phyloP scores from a whole-genome alignment of 768 basidiomycete species.

The Gloeostereum incarnatum region DNA sequence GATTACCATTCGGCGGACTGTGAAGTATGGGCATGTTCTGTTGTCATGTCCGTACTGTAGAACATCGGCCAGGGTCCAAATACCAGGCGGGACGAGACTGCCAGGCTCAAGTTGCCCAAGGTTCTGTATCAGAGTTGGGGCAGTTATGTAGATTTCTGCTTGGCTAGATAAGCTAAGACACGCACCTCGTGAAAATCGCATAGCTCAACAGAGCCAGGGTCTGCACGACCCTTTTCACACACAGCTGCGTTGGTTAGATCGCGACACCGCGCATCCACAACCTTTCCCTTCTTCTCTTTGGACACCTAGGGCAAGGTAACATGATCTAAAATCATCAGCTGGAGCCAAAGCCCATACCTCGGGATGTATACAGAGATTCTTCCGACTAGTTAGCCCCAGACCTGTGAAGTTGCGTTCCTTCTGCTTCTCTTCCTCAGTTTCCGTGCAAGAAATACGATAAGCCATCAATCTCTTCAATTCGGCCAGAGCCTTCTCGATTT shows the following conservation, averaged over 20 bases:
- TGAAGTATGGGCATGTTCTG: constrained; percentile 90
- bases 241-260: constrained; percentile 84
- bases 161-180: constrained; percentile 5
- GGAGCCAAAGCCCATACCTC: constrained; percentile 43
- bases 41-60: constrained; percentile 82
- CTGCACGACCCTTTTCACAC: constrained; percentile 73
- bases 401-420: constrained; percentile 84
- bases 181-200: constrained; percentile 95
- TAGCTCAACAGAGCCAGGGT: constrained; percentile 86
- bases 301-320: constrained; percentile 54
- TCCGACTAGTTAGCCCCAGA: constrained; percentile 88
- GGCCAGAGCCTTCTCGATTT: constrained; percentile 96
- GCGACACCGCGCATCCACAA: constrained; percentile 94
- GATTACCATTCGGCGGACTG: constrained; percentile 86
- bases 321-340: not conserved
- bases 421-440: constrained; percentile 61
- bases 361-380: constrained; percentile 94
- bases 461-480: constrained; percentile 92
- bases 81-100: constrained; percentile 71
- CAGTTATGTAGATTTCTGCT: constrained; percentile 4
- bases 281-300: constrained; percentile 97
- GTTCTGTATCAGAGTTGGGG: constrained; percentile 39
- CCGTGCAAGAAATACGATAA: constrained; percentile 69
- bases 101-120: constrained; percentile 78
- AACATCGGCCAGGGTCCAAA: constrained; percentile 93